Percentiles rank a stretch among this genome's conserved stretches.
These are phyloP conservation scores for Malus hybrid DNA, from an alignment of 331 rosid species.

Conservation along the genomic window DNA sequence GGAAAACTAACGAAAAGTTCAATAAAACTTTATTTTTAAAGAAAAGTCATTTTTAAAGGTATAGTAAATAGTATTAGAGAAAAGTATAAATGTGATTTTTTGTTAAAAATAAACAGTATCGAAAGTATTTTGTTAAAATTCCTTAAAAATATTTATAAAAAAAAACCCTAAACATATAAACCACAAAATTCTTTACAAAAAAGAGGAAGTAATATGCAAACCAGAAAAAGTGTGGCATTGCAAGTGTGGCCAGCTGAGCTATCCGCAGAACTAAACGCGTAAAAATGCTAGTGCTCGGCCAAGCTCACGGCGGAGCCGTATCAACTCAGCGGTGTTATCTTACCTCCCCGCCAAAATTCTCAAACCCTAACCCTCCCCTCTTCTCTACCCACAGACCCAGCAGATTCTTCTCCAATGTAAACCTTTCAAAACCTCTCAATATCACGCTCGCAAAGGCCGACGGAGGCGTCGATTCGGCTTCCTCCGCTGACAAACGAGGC, in stretches of 20 bases:
- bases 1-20: too few relatives aligned
- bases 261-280: too few relatives aligned
- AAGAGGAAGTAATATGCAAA: too few relatives aligned
- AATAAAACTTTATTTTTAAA: too few relatives aligned
- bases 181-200: too few relatives aligned
- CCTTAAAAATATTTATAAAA: too few relatives aligned
- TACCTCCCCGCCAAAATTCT: slow-evolving; percentile 33
- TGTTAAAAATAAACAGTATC: too few relatives aligned
- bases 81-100: too few relatives aligned
- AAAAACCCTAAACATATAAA: too few relatives aligned
- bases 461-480: slow-evolving; percentile 36
- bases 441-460: slow-evolving; percentile 52
- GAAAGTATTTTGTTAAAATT: too few relatives aligned
- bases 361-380: slow-evolving; percentile 35
- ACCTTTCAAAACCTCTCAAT: slow-evolving; percentile 27
- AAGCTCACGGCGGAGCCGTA: slow-evolving; percentile 42
- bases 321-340: slow-evolving; percentile 37
- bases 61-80: too few relatives aligned
- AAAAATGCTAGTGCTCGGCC: slow-evolving; percentile 46
- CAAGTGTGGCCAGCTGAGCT: not conserved
- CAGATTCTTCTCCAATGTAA: slow-evolving; percentile 22
- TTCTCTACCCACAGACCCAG: slow-evolving; percentile 29
- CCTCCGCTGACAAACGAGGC: slow-evolving; percentile 15
- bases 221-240: not conserved
- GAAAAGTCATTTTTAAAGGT: too few relatives aligned